These are phyloP conservation scores for Metschnikowia henanensis DNA, from an alignment of 805 yeast genomes.

Conservation along the genomic window DNA sequence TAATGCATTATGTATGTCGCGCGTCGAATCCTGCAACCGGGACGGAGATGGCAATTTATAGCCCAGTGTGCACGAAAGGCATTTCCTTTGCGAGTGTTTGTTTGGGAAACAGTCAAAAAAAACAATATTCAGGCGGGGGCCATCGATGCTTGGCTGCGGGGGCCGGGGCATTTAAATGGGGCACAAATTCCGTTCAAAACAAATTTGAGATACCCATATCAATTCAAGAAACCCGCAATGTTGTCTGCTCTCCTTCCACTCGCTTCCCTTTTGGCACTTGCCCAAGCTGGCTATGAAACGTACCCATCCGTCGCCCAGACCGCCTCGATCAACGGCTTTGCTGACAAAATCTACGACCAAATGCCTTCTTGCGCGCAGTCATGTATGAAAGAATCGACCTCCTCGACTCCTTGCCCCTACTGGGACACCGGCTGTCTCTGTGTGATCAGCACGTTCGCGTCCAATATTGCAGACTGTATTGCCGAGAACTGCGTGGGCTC, in stretches of 20 bases:
- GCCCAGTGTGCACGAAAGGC: background rate
- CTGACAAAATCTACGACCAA: constrained; percentile 34
- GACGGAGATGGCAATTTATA: constrained; percentile 3
- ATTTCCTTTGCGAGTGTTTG: background rate
- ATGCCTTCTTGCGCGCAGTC: constrained; percentile 38
- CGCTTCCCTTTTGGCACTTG: constrained; percentile 20
- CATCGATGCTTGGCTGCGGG: too few relatives aligned
- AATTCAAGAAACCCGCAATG: constrained; percentile 10
- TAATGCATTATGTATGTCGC: constrained; percentile 10
- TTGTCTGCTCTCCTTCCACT: constrained; percentile 14
- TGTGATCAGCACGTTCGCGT: constrained; percentile 38
- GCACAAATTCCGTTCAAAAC: too few relatives aligned
- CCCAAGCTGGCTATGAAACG: constrained; percentile 24
- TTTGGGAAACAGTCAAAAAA: background rate
- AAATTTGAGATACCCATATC: too few relatives aligned
- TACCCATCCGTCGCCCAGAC: constrained; percentile 39
- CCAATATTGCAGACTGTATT: constrained; percentile 35
- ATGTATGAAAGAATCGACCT: constrained; percentile 34
- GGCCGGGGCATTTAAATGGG: background rate
- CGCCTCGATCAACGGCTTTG: constrained; percentile 44
- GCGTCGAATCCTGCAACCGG: constrained; percentile 4
- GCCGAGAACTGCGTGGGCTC: constrained; percentile 26
- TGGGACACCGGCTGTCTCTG: constrained; percentile 49
- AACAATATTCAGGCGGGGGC: background rate
- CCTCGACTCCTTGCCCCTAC: constrained; percentile 43